Percentiles rank a stretch among this genome's conserved stretches.
Evolutionary conservation across 495 filamentous ascomycete genomes (phyloP).

Genomic region (Xanthoparmelia taractica): DNA sequence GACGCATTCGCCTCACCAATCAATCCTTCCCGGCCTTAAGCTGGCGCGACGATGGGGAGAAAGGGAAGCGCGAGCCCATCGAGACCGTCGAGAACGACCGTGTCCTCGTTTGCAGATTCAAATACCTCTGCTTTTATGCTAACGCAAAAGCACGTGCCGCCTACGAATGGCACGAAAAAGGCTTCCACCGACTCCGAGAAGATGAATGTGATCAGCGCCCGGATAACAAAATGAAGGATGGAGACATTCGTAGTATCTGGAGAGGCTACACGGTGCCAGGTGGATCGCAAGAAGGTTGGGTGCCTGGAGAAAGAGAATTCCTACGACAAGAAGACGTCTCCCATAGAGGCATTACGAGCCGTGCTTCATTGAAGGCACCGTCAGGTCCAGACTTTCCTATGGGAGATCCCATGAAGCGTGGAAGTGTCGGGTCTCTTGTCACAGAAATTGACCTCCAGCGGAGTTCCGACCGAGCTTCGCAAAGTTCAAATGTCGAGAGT

Average conservation of each 20-base stretch:
- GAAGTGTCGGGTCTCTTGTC: slow-evolving; percentile 17
- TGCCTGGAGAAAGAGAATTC: slow-evolving; percentile 18
- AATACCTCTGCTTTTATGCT: slow-evolving; percentile 28
- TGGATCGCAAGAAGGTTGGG: slow-evolving; percentile 24
- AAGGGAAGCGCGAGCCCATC: slow-evolving; percentile 15
- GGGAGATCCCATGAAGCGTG: slow-evolving; percentile 22
- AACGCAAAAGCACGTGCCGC: slow-evolving; percentile 23
- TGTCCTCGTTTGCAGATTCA: slow-evolving; percentile 35
- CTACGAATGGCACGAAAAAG: slow-evolving; percentile 26
- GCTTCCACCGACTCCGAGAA: slow-evolving; percentile 21
- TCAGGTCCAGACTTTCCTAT: background rate
- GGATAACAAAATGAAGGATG: slow-evolving; percentile 19
- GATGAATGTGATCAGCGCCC: slow-evolving; percentile 26
- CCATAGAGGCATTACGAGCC: background rate
- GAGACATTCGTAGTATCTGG: slow-evolving; percentile 25
- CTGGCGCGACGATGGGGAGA: slow-evolving; percentile 26
- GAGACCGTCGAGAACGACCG: slow-evolving; percentile 28
- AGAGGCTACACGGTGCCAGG: slow-evolving; percentile 30
- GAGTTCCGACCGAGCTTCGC: background rate
- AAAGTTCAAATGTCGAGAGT: background rate
- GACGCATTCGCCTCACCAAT: slow-evolving; percentile 48
- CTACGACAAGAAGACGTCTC: slow-evolving; percentile 18
- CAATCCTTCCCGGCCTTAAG: slow-evolving; percentile 34
- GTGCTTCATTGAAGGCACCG: slow-evolving; percentile 6
- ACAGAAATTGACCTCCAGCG: background rate